Evolutionary conservation across 2,329 filamentous ascomycete genomes (phyloP).

Genomic region (Talaromyces sp.): DNA sequence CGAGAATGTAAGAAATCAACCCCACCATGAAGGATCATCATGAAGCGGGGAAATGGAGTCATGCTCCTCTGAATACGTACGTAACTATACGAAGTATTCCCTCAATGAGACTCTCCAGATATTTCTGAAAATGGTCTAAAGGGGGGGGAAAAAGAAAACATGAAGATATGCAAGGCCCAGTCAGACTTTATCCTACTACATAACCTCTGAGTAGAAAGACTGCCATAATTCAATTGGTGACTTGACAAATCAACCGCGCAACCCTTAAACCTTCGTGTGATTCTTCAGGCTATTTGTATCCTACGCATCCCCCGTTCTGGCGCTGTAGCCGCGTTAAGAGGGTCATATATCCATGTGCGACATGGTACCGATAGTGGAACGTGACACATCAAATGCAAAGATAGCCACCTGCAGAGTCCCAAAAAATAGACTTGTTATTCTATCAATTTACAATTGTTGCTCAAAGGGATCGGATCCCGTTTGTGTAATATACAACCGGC

Average conservation of each 20-base stretch:
- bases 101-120: background rate
- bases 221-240: background rate
- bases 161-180: background rate
- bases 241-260: background rate
- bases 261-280: background rate
- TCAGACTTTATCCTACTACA: background rate
- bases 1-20: background rate
- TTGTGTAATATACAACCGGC: background rate
- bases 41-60: background rate
- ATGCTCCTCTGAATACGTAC: background rate
- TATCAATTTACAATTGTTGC: background rate
- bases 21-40: background rate
- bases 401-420: background rate
- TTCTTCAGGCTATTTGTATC: background rate
- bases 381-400: slow-evolving; percentile 11
- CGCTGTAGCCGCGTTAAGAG: slow-evolving; percentile 12
- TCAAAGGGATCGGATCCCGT: background rate
- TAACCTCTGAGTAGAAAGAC: background rate
- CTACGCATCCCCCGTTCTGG: background rate
- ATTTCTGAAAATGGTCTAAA: background rate
- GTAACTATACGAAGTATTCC: background rate
- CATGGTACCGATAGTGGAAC: background rate
- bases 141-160: background rate
- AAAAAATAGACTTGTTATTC: background rate
- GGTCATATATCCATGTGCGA: background rate